These are phyloP conservation scores for Uromyces viciae-fabae DNA, from an alignment of 1,284 basidiomycete genomes.

Conservation along the genomic window DNA sequence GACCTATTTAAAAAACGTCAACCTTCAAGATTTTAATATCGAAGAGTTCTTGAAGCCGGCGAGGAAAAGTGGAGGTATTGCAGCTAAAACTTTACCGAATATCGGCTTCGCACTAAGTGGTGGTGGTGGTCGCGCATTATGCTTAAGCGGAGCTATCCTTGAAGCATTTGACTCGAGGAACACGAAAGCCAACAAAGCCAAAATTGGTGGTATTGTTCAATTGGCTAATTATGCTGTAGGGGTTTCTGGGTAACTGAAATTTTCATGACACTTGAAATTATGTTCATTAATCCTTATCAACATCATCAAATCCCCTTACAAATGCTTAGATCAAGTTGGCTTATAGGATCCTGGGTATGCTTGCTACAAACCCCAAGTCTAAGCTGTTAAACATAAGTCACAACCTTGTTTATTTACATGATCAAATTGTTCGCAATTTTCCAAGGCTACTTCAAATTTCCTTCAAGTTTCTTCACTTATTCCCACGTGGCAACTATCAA, in stretches of 20 bases:
- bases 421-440: too few relatives aligned
- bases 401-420: too few relatives aligned
- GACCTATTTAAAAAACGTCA: slow-evolving; percentile 1
- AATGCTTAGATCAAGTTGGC: slow-evolving; percentile 28
- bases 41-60: slow-evolving; percentile 18
- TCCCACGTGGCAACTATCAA: slow-evolving; percentile 18
- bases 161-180: slow-evolving; percentile 39
- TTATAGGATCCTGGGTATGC: slow-evolving; percentile 30
- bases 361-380: not conserved
- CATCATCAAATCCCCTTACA: not conserved
- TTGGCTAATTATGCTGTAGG: slow-evolving; percentile 36
- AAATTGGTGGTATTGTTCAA: slow-evolving; percentile 34
- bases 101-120: slow-evolving; percentile 29
- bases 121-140: slow-evolving; percentile 23
- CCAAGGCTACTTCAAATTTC: slow-evolving; percentile 37
- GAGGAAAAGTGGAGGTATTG: not conserved
- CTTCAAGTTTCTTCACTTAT: slow-evolving; percentile 12
- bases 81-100: slow-evolving; percentile 30
- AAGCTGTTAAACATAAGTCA: too few relatives aligned
- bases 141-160: slow-evolving; percentile 26
- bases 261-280: not conserved
- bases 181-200: slow-evolving; percentile 18
- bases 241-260: slow-evolving; percentile 32
- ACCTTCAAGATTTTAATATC: slow-evolving; percentile 27
- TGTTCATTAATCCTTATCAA: not conserved